These are phyloP conservation scores for Xerocomus potaroensis DNA, from an alignment of 768 basidiomycete genomes.

Conservation along the genomic window DNA sequence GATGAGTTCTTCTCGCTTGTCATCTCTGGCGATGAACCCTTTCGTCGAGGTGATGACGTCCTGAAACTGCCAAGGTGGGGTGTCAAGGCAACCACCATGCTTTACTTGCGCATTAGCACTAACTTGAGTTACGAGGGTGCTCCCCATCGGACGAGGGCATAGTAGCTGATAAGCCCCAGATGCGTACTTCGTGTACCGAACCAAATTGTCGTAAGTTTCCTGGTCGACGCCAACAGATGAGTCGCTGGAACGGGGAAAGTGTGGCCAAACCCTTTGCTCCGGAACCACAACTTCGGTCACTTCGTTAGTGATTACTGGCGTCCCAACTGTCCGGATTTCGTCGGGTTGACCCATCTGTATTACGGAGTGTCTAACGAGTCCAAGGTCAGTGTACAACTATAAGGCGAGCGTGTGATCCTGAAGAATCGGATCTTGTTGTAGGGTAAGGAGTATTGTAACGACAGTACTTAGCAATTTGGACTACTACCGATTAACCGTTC, in stretches of 20 bases:
- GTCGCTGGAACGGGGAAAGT: constrained; percentile 23
- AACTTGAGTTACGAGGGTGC: constrained; percentile 39
- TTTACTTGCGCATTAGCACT: constrained; percentile 14
- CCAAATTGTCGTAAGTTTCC: constrained; percentile 39
- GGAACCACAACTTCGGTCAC: neutral
- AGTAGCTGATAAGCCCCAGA: constrained; percentile 45
- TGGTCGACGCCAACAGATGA: constrained; percentile 30
- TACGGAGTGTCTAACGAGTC: neutral
- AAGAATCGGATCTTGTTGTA: too few species aligned
- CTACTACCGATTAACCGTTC: neutral
- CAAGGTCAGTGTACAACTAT: neutral
- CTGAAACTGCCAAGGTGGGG: constrained; percentile 29
- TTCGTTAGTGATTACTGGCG: neutral
- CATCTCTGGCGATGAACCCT: constrained; percentile 45
- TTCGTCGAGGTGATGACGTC: constrained; percentile 36
- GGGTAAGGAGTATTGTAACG: too few species aligned
- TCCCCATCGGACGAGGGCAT: constrained; percentile 48
- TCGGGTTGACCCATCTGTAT: constrained; percentile 9
- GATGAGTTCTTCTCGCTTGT: constrained; percentile 37
- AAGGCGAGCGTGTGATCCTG: too few species aligned
- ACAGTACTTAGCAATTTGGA: neutral
- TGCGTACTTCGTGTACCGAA: constrained; percentile 46
- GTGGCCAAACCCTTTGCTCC: constrained; percentile 13
- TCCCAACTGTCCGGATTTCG: neutral
- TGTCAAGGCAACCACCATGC: neutral